phyloP scores from a whole-genome alignment of 352 stramenopile genomes.

The Globisporangium okanoganense region DNA sequence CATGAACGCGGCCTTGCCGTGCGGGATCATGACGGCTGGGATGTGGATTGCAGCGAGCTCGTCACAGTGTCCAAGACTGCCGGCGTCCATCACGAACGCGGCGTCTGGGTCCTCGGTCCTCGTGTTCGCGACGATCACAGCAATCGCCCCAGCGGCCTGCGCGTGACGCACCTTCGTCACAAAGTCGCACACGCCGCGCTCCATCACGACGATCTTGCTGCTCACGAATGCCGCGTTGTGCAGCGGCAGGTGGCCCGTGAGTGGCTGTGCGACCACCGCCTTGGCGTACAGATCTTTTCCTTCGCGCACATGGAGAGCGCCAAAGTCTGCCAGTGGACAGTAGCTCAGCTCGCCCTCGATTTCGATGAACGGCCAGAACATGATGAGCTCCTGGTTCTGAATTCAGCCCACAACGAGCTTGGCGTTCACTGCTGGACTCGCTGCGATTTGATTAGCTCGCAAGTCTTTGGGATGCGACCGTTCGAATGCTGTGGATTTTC shows the following conservation, averaged over 20 bases:
- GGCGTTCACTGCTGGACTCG: neutral
- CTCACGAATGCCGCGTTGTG: conserved; percentile 38
- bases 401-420: neutral
- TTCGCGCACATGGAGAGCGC: conserved; percentile 32
- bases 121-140: conserved; percentile 64
- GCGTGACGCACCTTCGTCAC: conserved; percentile 69
- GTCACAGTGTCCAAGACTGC: conserved; percentile 21
- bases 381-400: conserved; percentile 9
- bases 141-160: conserved; percentile 61
- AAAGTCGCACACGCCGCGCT: conserved; percentile 74
- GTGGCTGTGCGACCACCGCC: conserved; percentile 52
- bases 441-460: neutral
- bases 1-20: conserved; percentile 32
- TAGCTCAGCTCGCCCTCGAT: conserved; percentile 53
- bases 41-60: conserved; percentile 29
- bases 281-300: conserved; percentile 48
- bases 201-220: conserved; percentile 61
- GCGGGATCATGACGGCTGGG: conserved; percentile 60
- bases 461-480: neutral
- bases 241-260: conserved; percentile 44
- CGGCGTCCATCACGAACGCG: conserved; percentile 75
- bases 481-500: neutral
- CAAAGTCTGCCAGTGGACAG: conserved; percentile 68
- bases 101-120: conserved; percentile 19
- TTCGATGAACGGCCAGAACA: conserved; percentile 77